phyloP scores from a whole-genome alignment of 768 basidiomycete genomes.

The Tulasnella sp. region DNA sequence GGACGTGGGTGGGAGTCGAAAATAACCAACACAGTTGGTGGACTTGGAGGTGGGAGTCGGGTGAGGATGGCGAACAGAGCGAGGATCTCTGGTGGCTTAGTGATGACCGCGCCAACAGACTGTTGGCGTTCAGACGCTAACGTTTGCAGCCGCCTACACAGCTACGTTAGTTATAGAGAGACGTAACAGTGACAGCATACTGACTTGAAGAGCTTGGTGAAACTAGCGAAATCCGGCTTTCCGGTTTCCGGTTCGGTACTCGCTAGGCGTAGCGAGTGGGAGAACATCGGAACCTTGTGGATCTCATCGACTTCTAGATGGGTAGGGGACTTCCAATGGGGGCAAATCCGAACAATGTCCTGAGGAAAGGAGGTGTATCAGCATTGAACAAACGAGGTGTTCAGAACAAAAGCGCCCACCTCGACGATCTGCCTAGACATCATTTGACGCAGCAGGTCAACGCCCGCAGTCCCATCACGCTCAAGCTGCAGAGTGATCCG shows the following conservation, averaged over 20 bases:
- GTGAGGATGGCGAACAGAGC: slow-evolving; percentile 44
- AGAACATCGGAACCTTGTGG: slow-evolving; percentile 47
- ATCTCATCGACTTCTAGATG: slow-evolving; percentile 59
- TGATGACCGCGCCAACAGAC: slow-evolving; percentile 48
- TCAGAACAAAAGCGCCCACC: slow-evolving; percentile 34
- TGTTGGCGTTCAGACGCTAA: neutral
- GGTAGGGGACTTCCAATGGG: slow-evolving; percentile 48
- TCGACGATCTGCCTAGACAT: slow-evolving; percentile 38
- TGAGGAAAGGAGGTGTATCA: slow-evolving; percentile 32
- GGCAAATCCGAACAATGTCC: slow-evolving; percentile 57
- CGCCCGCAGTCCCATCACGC: slow-evolving; percentile 34
- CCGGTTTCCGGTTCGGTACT: neutral
- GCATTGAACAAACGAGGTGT: neutral
- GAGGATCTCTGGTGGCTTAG: slow-evolving; percentile 67
- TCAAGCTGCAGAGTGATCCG: slow-evolving; percentile 46
- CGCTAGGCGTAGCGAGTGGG: slow-evolving; percentile 34
- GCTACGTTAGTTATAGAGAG: neutral
- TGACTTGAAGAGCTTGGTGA: neutral
- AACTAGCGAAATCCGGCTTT: neutral
- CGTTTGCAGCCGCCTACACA: neutral
- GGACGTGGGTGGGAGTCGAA: slow-evolving; percentile 68
- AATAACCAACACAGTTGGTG: slow-evolving; percentile 47
- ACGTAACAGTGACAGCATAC: neutral
- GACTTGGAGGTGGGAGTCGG: slow-evolving; percentile 5
- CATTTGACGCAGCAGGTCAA: slow-evolving; percentile 38